Base-by-base conservation (phyloP, 768 basidiomycete genomes). In the Tulasnella sp. region DNA sequence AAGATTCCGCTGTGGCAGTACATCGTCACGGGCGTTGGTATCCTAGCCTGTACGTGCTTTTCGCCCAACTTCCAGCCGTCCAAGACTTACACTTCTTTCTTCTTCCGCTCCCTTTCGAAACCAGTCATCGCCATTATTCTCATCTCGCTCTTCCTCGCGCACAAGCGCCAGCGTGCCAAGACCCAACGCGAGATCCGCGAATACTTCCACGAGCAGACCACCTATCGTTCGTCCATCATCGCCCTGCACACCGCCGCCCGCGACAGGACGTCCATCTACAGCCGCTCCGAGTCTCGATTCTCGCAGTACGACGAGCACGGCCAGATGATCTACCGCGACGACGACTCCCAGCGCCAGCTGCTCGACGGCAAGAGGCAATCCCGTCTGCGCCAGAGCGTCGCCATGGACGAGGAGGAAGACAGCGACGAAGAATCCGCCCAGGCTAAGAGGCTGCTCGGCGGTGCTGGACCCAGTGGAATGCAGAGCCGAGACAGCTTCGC, bases 271-370 rank as follows among this genome's bases (percentile, higher is more conserved):
- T 76, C 75, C 29, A 29, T 77, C 69, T 77, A 71, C 69, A 37
- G 32, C 69, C 35, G 7, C 70, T 77, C 77, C 44, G 29, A 44
- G 35, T 73, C 70, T 44, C 77, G 77, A 10, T 44, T 77, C 77
- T 71, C 69, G 20, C 77, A 77, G 32, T 77, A 77, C 77, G 77
- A 77, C 77, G 77, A 77, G 46, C 77, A 77, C 71, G 77, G 77
- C 29, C 61, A 77, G 44, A 40, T 77, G 70, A 73, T 77, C 61
- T 77, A 77, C 69, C 69, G 77, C 70, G 77, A 77, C 69, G 77
- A 77, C 71, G 71, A 70, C 18, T 77, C 77, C 20, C 77, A 77
- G 35, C 77, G 77, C 23, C 40, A 71, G 35, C 69, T 77, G 5
- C 35, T 77, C 32, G 51, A 61, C 44, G 6, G 13, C 26, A 48